A percentile compares a stretch with the other conserved stretches of the same genome.
phyloP scores from a whole-genome alignment of 495 filamentous ascomycete genomes.

The Staphylotrichum longicolle region DNA sequence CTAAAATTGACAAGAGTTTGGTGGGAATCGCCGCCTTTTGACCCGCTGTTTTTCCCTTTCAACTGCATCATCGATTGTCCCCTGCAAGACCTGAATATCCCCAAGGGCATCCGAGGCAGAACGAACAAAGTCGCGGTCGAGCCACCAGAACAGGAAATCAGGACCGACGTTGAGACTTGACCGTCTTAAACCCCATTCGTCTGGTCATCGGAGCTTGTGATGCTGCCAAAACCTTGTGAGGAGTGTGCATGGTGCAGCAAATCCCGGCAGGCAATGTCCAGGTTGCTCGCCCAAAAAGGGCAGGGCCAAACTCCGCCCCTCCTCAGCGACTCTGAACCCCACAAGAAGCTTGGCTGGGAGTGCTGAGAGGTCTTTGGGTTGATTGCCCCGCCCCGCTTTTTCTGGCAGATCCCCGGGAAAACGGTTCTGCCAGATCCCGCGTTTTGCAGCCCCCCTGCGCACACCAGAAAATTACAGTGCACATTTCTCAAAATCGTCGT shows the following conservation, averaged over 20 bases:
- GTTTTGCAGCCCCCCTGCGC: constrained; percentile 22
- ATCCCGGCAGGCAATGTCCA: background rate
- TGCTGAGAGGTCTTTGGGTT: background rate
- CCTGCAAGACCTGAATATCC: too few relatives aligned
- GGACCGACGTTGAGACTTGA: background rate
- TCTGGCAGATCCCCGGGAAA: constrained; percentile 26
- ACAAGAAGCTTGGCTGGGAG: constrained; percentile 1
- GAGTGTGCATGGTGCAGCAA: background rate
- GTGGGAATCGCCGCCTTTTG: background rate
- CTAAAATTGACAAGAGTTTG: background rate
- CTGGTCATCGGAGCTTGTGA: background rate
- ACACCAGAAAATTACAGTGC: constrained; percentile 33
- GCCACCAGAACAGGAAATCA: constrained; percentile 1
- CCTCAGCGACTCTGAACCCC: background rate
- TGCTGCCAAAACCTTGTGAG: background rate
- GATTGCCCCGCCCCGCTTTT: constrained; percentile 21
- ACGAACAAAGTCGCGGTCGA: too few relatives aligned
- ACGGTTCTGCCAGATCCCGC: constrained; percentile 32
- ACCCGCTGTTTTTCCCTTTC: background rate
- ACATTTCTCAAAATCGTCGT: constrained; percentile 35
- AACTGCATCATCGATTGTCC: background rate
- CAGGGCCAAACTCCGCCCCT: background rate
- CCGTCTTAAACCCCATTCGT: background rate
- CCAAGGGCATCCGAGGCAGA: too few relatives aligned
- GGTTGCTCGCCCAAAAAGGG: background rate